Evolutionary conservation across 1,284 basidiomycete genomes (phyloP).

Genomic region (Erythrobasidium hasegawianum): DNA sequence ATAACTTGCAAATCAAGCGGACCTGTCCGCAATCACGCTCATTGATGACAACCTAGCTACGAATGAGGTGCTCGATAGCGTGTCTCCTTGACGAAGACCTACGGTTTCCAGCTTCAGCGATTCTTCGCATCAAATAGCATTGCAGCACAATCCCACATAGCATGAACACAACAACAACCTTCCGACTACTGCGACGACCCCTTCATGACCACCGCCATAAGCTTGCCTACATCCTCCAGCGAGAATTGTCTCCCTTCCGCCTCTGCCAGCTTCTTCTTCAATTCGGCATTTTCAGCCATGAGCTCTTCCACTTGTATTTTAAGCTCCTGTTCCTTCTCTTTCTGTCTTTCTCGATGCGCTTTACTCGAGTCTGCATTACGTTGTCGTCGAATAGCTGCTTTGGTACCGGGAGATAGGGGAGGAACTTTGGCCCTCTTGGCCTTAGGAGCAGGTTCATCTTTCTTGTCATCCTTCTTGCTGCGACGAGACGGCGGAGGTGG

Average conservation of each 20-base stretch:
- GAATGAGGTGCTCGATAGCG: too few relatives aligned
- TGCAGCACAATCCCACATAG: too few relatives aligned
- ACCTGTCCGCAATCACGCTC: too few relatives aligned
- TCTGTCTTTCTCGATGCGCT: neutral
- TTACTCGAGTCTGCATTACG: neutral
- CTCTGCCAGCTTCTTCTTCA: neutral
- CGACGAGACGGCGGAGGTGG: neutral
- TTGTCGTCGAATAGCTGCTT: neutral
- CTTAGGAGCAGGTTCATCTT: neutral
- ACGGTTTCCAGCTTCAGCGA: too few relatives aligned
- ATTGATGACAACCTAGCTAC: too few relatives aligned
- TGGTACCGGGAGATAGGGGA: neutral
- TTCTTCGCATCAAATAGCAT: too few relatives aligned
- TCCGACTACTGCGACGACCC: too few relatives aligned
- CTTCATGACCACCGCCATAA: conserved; percentile 3
- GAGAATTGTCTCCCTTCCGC: neutral
- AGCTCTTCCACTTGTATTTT: neutral
- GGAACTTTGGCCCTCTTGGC: neutral
- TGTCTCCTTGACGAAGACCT: too few relatives aligned
- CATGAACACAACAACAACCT: too few relatives aligned
- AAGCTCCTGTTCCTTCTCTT: neutral
- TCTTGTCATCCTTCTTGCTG: neutral
- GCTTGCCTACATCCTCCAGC: conserved; percentile 2
- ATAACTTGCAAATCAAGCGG: too few relatives aligned
- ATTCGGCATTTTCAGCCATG: neutral